These are phyloP conservation scores for Paecilomyces sp. DNA, from an alignment of 2,329 filamentous ascomycete genomes.

Conservation along the genomic window DNA sequence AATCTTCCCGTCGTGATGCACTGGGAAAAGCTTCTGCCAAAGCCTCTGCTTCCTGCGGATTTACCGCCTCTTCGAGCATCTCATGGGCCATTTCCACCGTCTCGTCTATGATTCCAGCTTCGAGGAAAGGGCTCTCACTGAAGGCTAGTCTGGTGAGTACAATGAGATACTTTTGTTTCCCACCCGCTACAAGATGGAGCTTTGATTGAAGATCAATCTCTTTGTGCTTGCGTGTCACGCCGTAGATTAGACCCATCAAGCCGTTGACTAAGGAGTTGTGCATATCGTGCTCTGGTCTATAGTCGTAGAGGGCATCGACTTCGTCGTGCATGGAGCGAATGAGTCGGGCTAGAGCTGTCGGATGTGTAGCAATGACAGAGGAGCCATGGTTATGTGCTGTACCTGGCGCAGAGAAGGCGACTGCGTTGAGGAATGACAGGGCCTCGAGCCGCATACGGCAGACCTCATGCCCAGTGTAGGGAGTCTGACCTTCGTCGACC, in stretches of 20 bases:
- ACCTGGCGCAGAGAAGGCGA: constrained; percentile 42
- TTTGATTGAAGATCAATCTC: constrained; percentile 64
- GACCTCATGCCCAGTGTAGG: constrained; percentile 31
- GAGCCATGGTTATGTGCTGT: constrained; percentile 56
- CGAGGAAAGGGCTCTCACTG: constrained; percentile 69
- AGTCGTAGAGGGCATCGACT: constrained; percentile 54
- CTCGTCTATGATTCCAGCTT: constrained; percentile 68
- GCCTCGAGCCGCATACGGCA: constrained; percentile 38
- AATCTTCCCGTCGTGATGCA: constrained; percentile 20
- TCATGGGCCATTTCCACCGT: constrained; percentile 75
- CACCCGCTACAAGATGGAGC: constrained; percentile 61
- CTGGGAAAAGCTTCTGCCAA: constrained; percentile 42
- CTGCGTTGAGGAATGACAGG: constrained; percentile 33
- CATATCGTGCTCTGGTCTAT: constrained; percentile 36
- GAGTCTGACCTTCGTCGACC: constrained; percentile 35
- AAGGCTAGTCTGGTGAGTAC: constrained; percentile 79
- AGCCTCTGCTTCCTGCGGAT: constrained; percentile 67
- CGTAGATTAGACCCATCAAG: constrained; percentile 54
- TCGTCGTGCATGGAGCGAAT: constrained; percentile 70
- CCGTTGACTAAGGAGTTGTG: constrained; percentile 51
- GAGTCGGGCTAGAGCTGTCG: constrained; percentile 64
- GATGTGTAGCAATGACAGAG: constrained; percentile 60
- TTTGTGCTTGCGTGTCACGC: constrained; percentile 55
- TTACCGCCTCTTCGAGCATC: constrained; percentile 72
- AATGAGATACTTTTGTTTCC: constrained; percentile 74